phyloP scores from a whole-genome alignment of 169 alveolate genomes.

The Plasmodium ovale region DNA sequence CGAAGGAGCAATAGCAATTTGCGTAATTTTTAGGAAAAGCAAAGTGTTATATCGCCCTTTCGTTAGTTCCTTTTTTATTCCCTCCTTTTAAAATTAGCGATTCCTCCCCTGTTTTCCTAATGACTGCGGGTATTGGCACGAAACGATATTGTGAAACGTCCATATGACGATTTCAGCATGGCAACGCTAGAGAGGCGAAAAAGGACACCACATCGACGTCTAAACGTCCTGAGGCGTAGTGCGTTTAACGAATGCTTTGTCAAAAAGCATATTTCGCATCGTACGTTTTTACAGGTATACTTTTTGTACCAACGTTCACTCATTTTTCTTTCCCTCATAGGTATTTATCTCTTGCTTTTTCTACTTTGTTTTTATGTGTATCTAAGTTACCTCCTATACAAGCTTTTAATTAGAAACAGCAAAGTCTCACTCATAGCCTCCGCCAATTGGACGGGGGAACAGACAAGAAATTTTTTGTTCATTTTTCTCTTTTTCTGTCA shows the following conservation, averaged over 20 bases:
- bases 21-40: no score
- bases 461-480: slow-evolving; percentile 53
- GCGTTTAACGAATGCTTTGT: no score
- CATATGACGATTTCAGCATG: no score
- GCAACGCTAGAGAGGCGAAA: no score
- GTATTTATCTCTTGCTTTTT: slow-evolving; percentile 41
- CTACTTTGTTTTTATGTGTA: slow-evolving; percentile 27
- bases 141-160: background rate
- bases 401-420: slow-evolving; percentile 41
- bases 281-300: background rate
- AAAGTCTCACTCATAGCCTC: slow-evolving; percentile 36
- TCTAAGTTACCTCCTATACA: slow-evolving; percentile 35
- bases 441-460: slow-evolving; percentile 75
- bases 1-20: no score
- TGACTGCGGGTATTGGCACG: slow-evolving; percentile 17
- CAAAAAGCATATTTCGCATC: no score
- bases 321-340: background rate
- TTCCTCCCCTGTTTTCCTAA: slow-evolving; percentile 25
- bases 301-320: background rate
- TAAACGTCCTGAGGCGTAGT: no score
- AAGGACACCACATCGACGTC: no score
- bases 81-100: no score
- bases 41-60: no score
- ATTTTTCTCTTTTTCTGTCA: slow-evolving; percentile 52
- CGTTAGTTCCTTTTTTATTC: no score